phyloP scores from a whole-genome alignment of 352 stramenopile genomes.

The Phytopythium mirpurense region DNA sequence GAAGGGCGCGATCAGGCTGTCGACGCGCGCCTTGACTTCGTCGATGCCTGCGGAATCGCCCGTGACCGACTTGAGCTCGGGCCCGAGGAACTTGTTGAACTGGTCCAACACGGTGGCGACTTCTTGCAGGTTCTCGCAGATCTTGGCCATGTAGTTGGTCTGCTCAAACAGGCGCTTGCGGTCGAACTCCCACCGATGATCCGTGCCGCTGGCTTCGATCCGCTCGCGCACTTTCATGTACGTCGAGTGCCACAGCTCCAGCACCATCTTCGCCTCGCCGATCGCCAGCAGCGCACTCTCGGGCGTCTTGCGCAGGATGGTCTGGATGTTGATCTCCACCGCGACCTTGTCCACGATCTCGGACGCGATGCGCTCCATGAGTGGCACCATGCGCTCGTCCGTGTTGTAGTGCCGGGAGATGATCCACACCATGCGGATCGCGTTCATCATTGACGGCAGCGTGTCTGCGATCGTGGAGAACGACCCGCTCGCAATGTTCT shows the following conservation, averaged over 20 bases:
- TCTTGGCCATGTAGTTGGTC: slow-evolving; percentile 96
- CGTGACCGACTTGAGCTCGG: slow-evolving; percentile 94
- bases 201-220: slow-evolving; percentile 92
- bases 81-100: slow-evolving; percentile 95
- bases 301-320: slow-evolving; percentile 79
- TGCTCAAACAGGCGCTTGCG: slow-evolving; percentile 93
- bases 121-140: slow-evolving; percentile 93
- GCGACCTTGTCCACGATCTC: slow-evolving; percentile 93
- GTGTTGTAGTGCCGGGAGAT: slow-evolving; percentile 97
- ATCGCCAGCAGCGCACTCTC: slow-evolving; percentile 80
- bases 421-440: slow-evolving; percentile 97
- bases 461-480: slow-evolving; percentile 92
- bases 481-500: slow-evolving; percentile 89
- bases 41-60: slow-evolving; percentile 93
- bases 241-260: slow-evolving; percentile 91
- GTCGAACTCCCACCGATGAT: slow-evolving; percentile 96
- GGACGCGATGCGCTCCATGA: slow-evolving; percentile 94
- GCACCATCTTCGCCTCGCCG: slow-evolving; percentile 88
- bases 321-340: slow-evolving; percentile 89
- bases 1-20: slow-evolving; percentile 81
- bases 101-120: slow-evolving; percentile 92
- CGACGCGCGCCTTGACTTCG: slow-evolving; percentile 89
- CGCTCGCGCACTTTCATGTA: slow-evolving; percentile 94
- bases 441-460: slow-evolving; percentile 95
- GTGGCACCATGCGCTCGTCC: slow-evolving; percentile 94